Evolutionary conservation across 2,329 filamentous ascomycete genomes (phyloP).

Genomic region (Ilyonectria sp.): DNA sequence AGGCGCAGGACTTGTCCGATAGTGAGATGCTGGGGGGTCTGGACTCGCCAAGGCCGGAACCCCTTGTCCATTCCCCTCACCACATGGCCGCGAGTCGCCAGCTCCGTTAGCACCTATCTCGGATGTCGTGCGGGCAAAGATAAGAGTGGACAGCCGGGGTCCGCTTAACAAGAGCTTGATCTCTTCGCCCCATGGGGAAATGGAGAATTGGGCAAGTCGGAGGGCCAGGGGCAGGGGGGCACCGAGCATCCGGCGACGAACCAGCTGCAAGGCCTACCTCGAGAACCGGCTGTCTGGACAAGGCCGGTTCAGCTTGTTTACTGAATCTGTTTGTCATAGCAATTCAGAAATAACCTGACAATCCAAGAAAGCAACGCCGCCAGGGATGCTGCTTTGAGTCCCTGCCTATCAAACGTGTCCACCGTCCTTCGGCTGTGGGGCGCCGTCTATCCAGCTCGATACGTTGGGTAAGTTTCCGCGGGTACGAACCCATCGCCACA

Average conservation of each 20-base stretch:
- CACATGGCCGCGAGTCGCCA: neutral
- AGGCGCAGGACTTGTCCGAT: constrained; percentile 1
- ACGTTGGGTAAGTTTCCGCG: constrained; percentile 29
- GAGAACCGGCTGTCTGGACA: constrained; percentile 4
- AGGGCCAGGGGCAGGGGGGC: neutral
- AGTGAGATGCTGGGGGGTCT: constrained; percentile 5
- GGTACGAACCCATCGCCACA: constrained; percentile 8
- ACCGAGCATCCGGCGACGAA: neutral
- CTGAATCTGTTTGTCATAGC: neutral
- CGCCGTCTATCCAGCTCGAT: neutral
- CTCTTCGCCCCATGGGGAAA: constrained; percentile 23
- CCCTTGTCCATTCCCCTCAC: constrained; percentile 4
- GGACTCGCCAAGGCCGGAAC: constrained; percentile 9
- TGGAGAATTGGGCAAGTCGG: neutral
- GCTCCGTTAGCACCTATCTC: constrained; percentile 10
- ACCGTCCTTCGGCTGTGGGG: neutral
- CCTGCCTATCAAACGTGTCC: neutral
- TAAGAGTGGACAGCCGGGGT: constrained; percentile 10
- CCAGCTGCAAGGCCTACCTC: neutral
- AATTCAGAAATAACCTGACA: constrained; percentile 7
- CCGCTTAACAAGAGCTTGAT: constrained; percentile 10
- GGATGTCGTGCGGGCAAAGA: neutral
- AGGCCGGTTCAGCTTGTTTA: neutral
- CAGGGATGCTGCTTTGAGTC: neutral
- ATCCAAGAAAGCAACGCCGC: neutral